Evolutionary conservation across 306 rosid species (phyloP), one percentile per base, ranked within the genome.

Genomic region (Begonia peltatifolia): DNA sequence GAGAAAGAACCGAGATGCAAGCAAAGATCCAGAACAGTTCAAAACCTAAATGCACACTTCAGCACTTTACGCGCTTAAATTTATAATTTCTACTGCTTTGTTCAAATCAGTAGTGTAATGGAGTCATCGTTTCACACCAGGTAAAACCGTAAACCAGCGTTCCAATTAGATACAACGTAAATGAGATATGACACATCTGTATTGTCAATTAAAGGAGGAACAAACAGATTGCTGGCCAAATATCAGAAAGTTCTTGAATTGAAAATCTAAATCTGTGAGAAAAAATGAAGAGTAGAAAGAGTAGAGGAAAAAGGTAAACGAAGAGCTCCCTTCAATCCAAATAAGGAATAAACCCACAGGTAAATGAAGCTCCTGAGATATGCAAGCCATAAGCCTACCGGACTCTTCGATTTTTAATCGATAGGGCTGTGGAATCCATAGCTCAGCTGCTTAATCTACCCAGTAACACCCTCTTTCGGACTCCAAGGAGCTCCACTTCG

Each of bases 301-400:
- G 18, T 17, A 17, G 18, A 17, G 18, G 18, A 17, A 17, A 22
- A 12, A 30, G 38, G 38, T 30, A 50, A 55, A 64, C 51, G 93
- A 71, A 82, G 97, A 89, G 97, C 97, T 89, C 97, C 95, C 97
- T 89, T 89, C 95, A 89, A 84, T 89, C 97, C 97, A 89, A 89
- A 89, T 56, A 76, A 84, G 66, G 89, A 72, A 79, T 50, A 41
- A 13, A 67, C 14, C 2, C 42, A 0, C 48, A 43, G 52, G 65
- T 67, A n/a, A 56, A 82, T 67, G 58, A 67, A 74, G 83, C 97
- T 89, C 97, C 93, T 46, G 58, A 58, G 76, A 46, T 82, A 89
- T 84, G 97, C 77, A 89, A 80, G 75, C 95, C 97, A 56, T 74
- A 80, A 70, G 51, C 58, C 83, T 78, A 80, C 81, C 77, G 6